Conservation (phyloP, 2,329 filamentous ascomycete genomes). For the Fusarium chuoi region DNA sequence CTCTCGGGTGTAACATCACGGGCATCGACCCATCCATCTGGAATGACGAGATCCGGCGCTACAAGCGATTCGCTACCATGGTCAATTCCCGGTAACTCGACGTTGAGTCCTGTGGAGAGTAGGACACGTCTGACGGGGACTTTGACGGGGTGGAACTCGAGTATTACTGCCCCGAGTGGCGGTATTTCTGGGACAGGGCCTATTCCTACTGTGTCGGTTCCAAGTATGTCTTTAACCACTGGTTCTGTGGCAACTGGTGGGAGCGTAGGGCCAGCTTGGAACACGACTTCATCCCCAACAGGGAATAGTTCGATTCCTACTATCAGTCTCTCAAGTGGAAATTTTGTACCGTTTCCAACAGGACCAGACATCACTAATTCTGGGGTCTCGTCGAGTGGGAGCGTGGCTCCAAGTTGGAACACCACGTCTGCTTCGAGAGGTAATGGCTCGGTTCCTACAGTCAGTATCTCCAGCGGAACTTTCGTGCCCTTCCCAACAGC, state of each 20-base stretch:
- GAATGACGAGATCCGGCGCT: conserved; percentile 6
- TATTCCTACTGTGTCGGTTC: background rate
- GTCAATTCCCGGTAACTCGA: conserved; percentile 20
- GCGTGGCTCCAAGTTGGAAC: background rate
- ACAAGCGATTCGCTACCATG: conserved; percentile 14
- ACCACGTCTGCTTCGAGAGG: background rate
- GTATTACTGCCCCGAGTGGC: conserved; percentile 2
- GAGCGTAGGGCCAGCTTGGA: background rate
- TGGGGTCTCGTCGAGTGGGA: background rate
- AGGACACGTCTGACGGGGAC: conserved; percentile 16
- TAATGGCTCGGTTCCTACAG: background rate
- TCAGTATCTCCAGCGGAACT: background rate
- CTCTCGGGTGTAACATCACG: background rate
- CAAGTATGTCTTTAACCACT: background rate
- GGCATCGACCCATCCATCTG: background rate
- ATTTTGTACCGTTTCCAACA: background rate
- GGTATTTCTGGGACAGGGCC: conserved; percentile 1
- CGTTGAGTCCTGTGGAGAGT: conserved; percentile 9
- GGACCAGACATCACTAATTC: background rate
- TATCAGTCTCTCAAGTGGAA: background rate
- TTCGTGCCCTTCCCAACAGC: background rate
- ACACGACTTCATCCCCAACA: background rate
- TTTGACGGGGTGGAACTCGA: conserved; percentile 27
- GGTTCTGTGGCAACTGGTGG: background rate
- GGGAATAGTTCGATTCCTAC: background rate